Conservation (phyloP, 345 rosid species). For the Melastoma malabathricum region DNA sequence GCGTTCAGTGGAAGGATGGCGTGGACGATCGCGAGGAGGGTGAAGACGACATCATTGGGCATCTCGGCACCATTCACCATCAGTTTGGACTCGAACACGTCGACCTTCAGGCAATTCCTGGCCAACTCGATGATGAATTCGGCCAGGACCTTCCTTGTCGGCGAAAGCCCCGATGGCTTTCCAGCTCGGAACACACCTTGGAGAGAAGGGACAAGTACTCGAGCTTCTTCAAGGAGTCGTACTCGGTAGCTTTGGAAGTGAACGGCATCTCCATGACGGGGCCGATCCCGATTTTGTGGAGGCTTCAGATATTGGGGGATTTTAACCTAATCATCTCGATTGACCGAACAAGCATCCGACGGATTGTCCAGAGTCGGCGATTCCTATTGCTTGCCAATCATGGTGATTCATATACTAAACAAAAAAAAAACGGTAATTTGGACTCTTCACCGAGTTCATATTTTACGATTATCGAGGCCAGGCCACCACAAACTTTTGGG, state of each 20-base stretch:
- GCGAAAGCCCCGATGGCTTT: conserved; percentile 65
- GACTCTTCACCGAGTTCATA: no score
- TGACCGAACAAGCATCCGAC: no score
- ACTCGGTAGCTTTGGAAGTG: neutral
- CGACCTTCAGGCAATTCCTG: conserved; percentile 39
- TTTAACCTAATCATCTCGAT: no score
- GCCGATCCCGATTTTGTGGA: no score
- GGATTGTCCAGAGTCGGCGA: no score
- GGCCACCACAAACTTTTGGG: no score
- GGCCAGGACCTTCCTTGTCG: conserved; percentile 66
- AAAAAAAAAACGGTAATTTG: no score
- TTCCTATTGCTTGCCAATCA: no score
- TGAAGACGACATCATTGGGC: conserved; percentile 80
- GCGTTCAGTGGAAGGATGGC: conserved; percentile 62
- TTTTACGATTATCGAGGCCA: no score
- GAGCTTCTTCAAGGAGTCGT: conserved; percentile 28
- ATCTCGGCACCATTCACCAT: conserved; percentile 70
- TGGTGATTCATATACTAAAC: no score
- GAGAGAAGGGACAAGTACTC: conserved; percentile 63
- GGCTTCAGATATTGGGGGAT: no score
- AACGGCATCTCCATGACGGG: conserved; percentile 1
- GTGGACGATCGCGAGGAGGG: conserved; percentile 62
- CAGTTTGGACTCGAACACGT: conserved; percentile 55
- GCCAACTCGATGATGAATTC: conserved; percentile 71
- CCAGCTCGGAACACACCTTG: conserved; percentile 70